phyloP scores from a whole-genome alignment of 2,329 filamentous ascomycete species.

The Aspergillus tubingensis region DNA sequence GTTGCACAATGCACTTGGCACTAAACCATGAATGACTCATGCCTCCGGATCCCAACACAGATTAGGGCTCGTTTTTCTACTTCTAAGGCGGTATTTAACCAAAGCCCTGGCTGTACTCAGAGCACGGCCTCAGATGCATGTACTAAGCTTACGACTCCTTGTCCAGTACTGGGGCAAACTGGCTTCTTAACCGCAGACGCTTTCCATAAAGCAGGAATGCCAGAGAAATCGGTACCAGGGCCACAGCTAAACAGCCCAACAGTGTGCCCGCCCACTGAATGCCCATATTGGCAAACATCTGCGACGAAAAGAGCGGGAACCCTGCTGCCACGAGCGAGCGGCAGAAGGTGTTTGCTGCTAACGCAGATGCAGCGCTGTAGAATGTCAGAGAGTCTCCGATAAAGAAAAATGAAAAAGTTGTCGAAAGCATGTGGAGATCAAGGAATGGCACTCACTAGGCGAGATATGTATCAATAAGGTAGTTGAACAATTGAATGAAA shows the following conservation, averaged over 20 bases:
- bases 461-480: conserved; percentile 40
- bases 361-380: conserved; percentile 34
- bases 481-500: conserved; percentile 34
- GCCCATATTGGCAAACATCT: conserved; percentile 38
- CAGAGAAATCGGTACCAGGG: background rate
- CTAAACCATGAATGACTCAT: too few relatives aligned
- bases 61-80: too few relatives aligned
- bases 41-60: too few relatives aligned
- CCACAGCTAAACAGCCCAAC: conserved; percentile 32
- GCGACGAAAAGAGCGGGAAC: conserved; percentile 37
- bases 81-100: too few relatives aligned
- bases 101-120: too few relatives aligned
- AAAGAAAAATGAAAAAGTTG: background rate
- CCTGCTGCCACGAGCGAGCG: conserved; percentile 33
- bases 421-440: background rate
- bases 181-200: background rate
- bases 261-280: conserved; percentile 40
- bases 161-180: background rate
- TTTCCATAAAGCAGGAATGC: background rate
- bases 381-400: background rate
- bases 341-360: conserved; percentile 38
- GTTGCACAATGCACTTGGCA: too few relatives aligned
- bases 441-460: conserved; percentile 30
- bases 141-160: background rate
- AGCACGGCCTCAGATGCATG: too few relatives aligned